Evolutionary conservation across 306 rosid genomes (phyloP).

Genomic region (Medicago arabica): DNA sequence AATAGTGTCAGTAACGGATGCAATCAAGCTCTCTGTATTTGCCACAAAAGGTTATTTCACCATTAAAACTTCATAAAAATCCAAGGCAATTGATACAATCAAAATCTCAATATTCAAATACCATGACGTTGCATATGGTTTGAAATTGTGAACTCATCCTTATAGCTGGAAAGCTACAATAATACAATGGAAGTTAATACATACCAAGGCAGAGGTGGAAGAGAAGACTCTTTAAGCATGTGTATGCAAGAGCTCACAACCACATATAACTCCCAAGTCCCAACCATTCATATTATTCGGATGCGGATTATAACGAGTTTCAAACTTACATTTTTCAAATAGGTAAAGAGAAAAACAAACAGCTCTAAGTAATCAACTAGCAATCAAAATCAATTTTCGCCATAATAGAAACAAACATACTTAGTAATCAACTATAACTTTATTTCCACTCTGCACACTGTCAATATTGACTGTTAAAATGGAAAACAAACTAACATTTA

Average conservation of each 20-base stretch:
- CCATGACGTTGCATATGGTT: neutral
- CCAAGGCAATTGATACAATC: neutral
- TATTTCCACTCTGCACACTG: slow-evolving; percentile 16
- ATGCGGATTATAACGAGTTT: slow-evolving; percentile 64
- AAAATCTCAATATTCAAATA: slow-evolving; percentile 14
- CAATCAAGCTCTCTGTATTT: neutral
- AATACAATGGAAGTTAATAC: neutral
- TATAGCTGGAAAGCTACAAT: neutral
- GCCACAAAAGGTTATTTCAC: neutral
- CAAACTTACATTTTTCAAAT: neutral
- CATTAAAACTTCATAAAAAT: neutral
- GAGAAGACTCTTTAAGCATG: slow-evolving; percentile 10
- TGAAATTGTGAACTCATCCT: slow-evolving; percentile 14
- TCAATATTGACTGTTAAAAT: neutral
- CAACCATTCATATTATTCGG: slow-evolving; percentile 54
- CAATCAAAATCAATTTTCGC: neutral
- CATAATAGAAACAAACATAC: neutral
- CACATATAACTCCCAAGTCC: slow-evolving; percentile 47
- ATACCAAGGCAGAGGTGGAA: neutral
- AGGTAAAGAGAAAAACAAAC: neutral
- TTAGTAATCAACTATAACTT: slow-evolving; percentile 3
- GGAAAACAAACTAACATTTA: slow-evolving; percentile 18
- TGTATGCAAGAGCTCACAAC: neutral
- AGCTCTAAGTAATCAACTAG: neutral
- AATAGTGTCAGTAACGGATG: neutral